Conservation (phyloP, 1,139 yeast genomes). For the Blastobotrys serpentis region DNA sequence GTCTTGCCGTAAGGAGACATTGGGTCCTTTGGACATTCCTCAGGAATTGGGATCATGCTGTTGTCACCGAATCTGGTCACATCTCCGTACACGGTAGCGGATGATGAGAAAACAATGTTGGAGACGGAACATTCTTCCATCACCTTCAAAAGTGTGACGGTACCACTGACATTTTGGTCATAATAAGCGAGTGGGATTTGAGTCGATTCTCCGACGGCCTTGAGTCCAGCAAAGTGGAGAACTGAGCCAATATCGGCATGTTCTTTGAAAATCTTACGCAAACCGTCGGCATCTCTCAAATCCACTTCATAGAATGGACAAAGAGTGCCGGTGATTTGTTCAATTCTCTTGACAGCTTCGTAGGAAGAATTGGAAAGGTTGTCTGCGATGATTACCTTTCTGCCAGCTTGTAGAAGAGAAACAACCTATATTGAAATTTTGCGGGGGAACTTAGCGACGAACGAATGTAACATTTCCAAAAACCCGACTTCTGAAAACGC, state of each 20-base stretch:
- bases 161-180: constrained; percentile 67
- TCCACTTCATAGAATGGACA: constrained; percentile 64
- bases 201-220: constrained; percentile 83
- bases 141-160: constrained; percentile 56
- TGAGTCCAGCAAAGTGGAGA: constrained; percentile 82
- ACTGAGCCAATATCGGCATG: constrained; percentile 57
- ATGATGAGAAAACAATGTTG: constrained; percentile 71
- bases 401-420: constrained; percentile 61
- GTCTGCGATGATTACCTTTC: constrained; percentile 70
- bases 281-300: constrained; percentile 50
- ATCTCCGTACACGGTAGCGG: constrained; percentile 85
- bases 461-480: neutral
- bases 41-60: constrained; percentile 78
- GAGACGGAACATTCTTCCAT: constrained; percentile 50
- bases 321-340: constrained; percentile 49
- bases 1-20: constrained; percentile 79
- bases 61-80: constrained; percentile 59
- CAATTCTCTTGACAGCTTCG: constrained; percentile 67
- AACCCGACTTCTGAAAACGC: no score
- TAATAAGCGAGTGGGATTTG: constrained; percentile 69
- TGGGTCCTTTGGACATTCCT: constrained; percentile 72
- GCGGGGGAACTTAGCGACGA: neutral
- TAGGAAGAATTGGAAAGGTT: constrained; percentile 65
- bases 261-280: constrained; percentile 49
- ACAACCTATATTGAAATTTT: constrained; percentile 39